These are phyloP conservation scores for Aspergillus indologenus DNA, from an alignment of 495 filamentous ascomycete genomes.

Conservation along the genomic window DNA sequence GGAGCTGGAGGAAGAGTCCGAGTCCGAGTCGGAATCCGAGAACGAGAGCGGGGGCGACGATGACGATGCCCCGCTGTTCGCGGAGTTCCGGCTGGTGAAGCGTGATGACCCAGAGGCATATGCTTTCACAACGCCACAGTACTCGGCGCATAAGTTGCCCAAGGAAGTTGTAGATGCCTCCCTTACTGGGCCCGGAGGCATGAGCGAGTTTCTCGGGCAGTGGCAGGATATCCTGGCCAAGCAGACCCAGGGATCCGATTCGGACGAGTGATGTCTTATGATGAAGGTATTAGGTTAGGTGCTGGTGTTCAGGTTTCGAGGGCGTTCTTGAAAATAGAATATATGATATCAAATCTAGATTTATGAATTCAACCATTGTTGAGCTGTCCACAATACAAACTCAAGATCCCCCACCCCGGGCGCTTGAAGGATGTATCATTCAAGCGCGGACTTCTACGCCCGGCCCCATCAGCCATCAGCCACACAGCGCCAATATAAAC, in stretches of 20 bases:
- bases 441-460: no score
- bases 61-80: conserved; percentile 58
- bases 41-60: conserved; percentile 55
- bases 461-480: no score
- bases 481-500: no score
- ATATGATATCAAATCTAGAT: background rate
- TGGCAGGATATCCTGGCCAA: conserved; percentile 78
- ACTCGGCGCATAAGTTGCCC: conserved; percentile 93
- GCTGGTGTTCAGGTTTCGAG: background rate
- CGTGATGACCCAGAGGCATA: conserved; percentile 84
- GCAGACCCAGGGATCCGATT: conserved; percentile 48
- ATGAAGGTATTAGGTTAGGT: background rate
- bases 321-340: background rate
- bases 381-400: background rate
- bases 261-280: conserved; percentile 28
- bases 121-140: conserved; percentile 78
- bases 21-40: conserved; percentile 34
- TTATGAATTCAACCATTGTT: background rate
- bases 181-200: conserved; percentile 57
- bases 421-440: background rate
- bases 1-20: conserved; percentile 25
- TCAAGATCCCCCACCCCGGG: background rate
- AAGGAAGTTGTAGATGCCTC: conserved; percentile 93
- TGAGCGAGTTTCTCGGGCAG: conserved; percentile 81
- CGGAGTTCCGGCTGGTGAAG: conserved; percentile 79